Conservation (phyloP, 345 rosid species). For the Linum trigynum region DNA sequence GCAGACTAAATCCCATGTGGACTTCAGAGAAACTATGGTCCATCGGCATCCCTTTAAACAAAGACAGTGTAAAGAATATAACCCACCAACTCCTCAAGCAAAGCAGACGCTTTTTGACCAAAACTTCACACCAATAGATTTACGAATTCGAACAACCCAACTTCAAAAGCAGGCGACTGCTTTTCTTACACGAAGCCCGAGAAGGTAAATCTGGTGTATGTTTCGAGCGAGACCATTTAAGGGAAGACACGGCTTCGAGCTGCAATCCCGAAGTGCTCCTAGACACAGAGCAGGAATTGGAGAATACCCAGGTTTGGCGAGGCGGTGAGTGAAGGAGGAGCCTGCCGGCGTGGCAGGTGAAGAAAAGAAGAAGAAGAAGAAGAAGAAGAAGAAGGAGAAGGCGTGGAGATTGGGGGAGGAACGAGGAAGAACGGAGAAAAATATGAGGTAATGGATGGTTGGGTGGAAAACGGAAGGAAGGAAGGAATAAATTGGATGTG, state of each 20-base stretch:
- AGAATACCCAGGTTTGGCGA: not conserved
- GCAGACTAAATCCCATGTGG: no score
- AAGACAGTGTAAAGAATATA: not conserved
- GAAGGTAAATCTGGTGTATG: no score
- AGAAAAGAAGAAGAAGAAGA: not conserved
- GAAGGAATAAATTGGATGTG: not conserved
- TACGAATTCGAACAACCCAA: not conserved
- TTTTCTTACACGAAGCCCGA: no score
- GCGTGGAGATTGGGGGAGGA: not conserved
- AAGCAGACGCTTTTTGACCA: not conserved
- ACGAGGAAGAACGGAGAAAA: not conserved
- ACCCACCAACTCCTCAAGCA: not conserved
- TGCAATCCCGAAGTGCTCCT: no score
- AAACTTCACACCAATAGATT: no score
- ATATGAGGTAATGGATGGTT: not conserved
- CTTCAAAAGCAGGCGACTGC: not conserved
- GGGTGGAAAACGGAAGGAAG: not conserved
- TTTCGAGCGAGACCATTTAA: no score
- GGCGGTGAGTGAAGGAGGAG: not conserved
- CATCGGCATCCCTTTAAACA: not conserved
- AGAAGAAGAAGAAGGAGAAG: not conserved
- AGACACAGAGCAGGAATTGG: not conserved
- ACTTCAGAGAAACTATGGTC: not conserved
- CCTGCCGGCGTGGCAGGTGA: not conserved
- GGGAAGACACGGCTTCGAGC: no score